Evolutionary conservation across 495 filamentous ascomycete genomes (phyloP), one percentile per base, ranked within the genome.

Genomic region (Alectoria sarmentosa): DNA sequence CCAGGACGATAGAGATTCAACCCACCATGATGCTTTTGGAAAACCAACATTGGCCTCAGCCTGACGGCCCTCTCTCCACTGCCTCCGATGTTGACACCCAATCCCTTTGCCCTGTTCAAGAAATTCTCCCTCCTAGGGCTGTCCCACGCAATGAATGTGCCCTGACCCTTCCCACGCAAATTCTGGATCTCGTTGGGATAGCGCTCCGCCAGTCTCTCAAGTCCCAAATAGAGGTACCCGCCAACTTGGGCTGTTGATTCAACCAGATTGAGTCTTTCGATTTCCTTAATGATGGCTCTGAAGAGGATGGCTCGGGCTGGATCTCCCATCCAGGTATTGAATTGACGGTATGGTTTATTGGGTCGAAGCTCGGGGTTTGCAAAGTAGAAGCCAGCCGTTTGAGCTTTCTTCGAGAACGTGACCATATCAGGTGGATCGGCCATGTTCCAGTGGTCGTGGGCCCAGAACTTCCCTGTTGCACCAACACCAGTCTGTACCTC

Each of bases 241-340:
- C 94, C 94, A 28, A 90, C 90, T 39, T 76, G 70, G 15, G 88
- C 88, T 58, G 94, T 96, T 74, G 95, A 84, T 72, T 83, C 77
- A 37, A 98, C 91, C 15, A 98, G 82, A 63, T 87, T 82, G 23
- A 90, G 79, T 49, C 86, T 80, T 78, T 96, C 85, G 60, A 98
- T 89, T 78, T 98, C 92, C 48, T 90, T 75, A 72, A 96, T 85
- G 76, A 98, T 97, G 69, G 88, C 91, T 63, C 89, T 84, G 86
- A 97, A 98, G 65, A 98, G 83, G 65, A 98, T 79, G 13, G 91
- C 92, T 58, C 91, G 86, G 14, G 90, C 86, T 37, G 94, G 94
- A 78, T 98, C 94, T 74, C 94, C 94, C 92, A 98, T 97, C 94
- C 94, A 98, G 65, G 95, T 98, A 79, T 98, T 98, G 80, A 98